Evolutionary conservation across 1,284 basidiomycete genomes (phyloP).

Genomic region (Fomitopsis palustris): DNA sequence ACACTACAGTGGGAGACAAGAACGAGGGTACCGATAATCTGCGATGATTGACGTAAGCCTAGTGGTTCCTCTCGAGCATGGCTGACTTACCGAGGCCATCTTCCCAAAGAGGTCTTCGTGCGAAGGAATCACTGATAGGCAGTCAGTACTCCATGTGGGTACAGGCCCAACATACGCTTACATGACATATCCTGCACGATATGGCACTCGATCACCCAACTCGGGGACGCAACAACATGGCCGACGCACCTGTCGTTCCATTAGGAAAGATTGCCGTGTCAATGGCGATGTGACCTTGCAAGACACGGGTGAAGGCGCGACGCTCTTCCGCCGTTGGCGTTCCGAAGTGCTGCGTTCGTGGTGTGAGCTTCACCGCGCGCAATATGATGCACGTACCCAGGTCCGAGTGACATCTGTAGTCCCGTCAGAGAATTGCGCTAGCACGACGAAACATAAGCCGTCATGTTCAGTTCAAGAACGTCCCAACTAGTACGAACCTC

Average conservation of each 20-base stretch:
- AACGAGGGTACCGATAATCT: slow-evolving; percentile 31
- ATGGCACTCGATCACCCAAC: background rate
- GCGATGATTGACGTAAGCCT: background rate
- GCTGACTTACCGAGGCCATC: slow-evolving; percentile 75
- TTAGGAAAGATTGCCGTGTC: slow-evolving; percentile 85
- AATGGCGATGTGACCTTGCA: slow-evolving; percentile 94
- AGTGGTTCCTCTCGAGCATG: background rate
- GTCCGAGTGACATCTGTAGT: slow-evolving; percentile 95
- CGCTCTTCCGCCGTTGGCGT: slow-evolving; percentile 81
- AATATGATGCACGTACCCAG: slow-evolving; percentile 46
- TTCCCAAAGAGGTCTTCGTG: slow-evolving; percentile 83
- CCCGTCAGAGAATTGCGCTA: slow-evolving; percentile 88
- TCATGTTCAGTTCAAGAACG: background rate
- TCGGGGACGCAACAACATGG: background rate
- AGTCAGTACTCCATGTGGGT: background rate
- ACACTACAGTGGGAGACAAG: background rate
- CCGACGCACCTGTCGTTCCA: slow-evolving; percentile 73
- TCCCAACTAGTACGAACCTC: slow-evolving; percentile 50
- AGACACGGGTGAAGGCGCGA: slow-evolving; percentile 87
- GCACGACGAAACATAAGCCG: background rate
- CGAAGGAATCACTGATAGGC: slow-evolving; percentile 72
- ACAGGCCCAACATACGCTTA: background rate
- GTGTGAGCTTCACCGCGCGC: background rate
- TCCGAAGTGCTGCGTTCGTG: slow-evolving; percentile 76
- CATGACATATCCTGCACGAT: slow-evolving; percentile 47